Evolutionary conservation across 176 grass and related monocot species (phyloP).

Genomic region (bread wheat (Triticum aestivum)): DNA sequence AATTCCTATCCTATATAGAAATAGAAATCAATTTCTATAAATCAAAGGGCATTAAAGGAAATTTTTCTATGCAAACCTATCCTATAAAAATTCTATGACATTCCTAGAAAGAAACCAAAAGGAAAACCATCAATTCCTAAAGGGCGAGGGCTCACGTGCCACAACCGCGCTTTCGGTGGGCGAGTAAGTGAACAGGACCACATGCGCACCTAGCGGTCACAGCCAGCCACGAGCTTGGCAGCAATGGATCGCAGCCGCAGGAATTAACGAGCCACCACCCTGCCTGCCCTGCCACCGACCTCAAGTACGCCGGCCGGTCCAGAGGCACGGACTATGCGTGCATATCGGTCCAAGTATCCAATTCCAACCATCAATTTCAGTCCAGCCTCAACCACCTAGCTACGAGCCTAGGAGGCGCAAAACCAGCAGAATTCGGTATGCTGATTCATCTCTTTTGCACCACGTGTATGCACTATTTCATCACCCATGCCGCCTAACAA

Average conservation of each 20-base stretch:
- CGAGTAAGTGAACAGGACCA: conserved; percentile 17
- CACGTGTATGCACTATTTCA: background rate
- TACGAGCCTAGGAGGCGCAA: background rate
- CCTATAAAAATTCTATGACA: too few species aligned
- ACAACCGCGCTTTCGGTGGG: conserved; percentile 39
- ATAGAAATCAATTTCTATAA: too few species aligned
- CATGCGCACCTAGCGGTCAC: background rate
- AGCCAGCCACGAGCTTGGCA: background rate
- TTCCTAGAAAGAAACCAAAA: too few species aligned
- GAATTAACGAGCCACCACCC: background rate
- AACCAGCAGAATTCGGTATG: background rate
- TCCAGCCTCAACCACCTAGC: conserved; percentile 24
- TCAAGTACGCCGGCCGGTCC: background rate
- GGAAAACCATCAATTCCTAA: background rate
- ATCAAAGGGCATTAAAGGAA: too few species aligned
- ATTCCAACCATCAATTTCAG: conserved; percentile 20
- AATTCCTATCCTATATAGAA: too few species aligned
- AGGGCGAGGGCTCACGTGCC: conserved; percentile 12
- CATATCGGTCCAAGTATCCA: background rate
- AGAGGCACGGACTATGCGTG: conserved; percentile 6
- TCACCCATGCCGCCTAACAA: background rate
- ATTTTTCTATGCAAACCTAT: too few species aligned
- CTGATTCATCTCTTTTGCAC: conserved; percentile 7
- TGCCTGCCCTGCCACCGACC: background rate
- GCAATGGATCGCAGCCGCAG: conserved; percentile 2